Evolutionary conservation across 371 early-diverging fungal species (phyloP).

Genomic region (Apophysomyces sp.): DNA sequence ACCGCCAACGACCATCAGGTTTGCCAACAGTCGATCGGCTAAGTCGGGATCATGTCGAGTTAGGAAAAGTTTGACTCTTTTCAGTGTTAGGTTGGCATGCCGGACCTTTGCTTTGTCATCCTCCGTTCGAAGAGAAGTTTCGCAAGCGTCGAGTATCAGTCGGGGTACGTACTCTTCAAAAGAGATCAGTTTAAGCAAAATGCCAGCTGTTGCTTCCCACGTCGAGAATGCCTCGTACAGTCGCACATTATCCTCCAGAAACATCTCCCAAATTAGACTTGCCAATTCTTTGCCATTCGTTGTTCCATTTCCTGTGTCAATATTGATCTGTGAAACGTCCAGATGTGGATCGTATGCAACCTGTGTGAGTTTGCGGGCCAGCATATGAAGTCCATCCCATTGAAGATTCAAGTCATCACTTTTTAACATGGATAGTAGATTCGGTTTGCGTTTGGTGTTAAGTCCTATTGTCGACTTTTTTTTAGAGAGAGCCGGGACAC

Average conservation of each 20-base stretch:
- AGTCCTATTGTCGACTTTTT: constrained; percentile 38
- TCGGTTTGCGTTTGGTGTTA: constrained; percentile 29
- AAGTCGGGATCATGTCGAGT: constrained; percentile 25
- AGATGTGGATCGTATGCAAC: constrained; percentile 18
- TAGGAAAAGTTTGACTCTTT: constrained; percentile 27
- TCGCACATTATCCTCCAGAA: constrained; percentile 25
- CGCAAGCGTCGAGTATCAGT: constrained; percentile 37
- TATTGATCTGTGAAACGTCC: constrained; percentile 17
- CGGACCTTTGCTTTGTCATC: constrained; percentile 16
- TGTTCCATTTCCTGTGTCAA: constrained; percentile 25
- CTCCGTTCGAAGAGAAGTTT: constrained; percentile 21
- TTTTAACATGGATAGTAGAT: constrained; percentile 28
- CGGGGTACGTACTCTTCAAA: constrained; percentile 41
- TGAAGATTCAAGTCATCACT: constrained; percentile 29
- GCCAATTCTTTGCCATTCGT: constrained; percentile 32
- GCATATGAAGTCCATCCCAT: constrained; percentile 29
- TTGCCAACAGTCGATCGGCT: constrained; percentile 23
- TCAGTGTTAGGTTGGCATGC: constrained; percentile 23
- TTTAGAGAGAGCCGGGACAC: constrained; percentile 30
- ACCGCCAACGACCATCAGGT: constrained; percentile 21
- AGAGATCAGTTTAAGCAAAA: constrained; percentile 32
- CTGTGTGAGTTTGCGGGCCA: constrained; percentile 27
- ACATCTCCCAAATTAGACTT: constrained; percentile 18
- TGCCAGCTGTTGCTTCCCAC: constrained; percentile 33
- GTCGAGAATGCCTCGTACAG: constrained; percentile 29